These are phyloP conservation scores for Didymella exigua DNA, from an alignment of 2,329 filamentous ascomycete genomes.

Conservation along the genomic window DNA sequence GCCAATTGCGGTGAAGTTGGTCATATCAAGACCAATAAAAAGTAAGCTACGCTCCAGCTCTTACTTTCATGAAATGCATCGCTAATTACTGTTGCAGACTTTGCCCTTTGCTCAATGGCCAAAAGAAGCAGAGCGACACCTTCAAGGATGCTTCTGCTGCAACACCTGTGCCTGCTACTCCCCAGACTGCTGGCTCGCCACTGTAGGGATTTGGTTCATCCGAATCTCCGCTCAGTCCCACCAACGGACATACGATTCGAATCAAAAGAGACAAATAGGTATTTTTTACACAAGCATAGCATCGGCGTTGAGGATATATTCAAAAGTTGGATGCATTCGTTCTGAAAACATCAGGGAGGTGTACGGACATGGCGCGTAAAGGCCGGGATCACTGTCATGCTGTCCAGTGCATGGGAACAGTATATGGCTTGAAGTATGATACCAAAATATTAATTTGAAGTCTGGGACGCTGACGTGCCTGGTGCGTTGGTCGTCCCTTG, in stretches of 20 bases:
- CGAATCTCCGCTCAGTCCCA: background rate
- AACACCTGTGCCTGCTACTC: slow-evolving; percentile 25
- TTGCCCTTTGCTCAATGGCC: slow-evolving; percentile 47
- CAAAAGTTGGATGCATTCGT: background rate
- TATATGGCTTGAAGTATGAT: background rate
- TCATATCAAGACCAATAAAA: slow-evolving; percentile 99
- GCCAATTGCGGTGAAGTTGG: slow-evolving; percentile 96
- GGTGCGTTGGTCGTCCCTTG: background rate
- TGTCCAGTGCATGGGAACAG: background rate
- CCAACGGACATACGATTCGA: background rate
- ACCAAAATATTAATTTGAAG: background rate
- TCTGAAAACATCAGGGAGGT: background rate
- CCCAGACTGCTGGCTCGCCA: slow-evolving; percentile 17
- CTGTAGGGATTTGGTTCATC: slow-evolving; percentile 2
- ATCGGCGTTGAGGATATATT: slow-evolving; percentile 22
- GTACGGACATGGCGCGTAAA: background rate
- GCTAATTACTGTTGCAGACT: slow-evolving; percentile 39
- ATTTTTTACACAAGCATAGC: slow-evolving; percentile 27
- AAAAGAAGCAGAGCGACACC: slow-evolving; percentile 47
- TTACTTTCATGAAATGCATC: background rate
- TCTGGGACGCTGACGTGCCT: background rate
- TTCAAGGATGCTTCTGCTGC: slow-evolving; percentile 44
- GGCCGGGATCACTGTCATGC: background rate
- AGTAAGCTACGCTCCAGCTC: slow-evolving; percentile 58
- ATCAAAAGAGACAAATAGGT: background rate